Percentiles rank a stretch among this genome's conserved stretches.
phyloP scores from a whole-genome alignment of 805 yeast species.

The Lipomyces spencermartinsiae region DNA sequence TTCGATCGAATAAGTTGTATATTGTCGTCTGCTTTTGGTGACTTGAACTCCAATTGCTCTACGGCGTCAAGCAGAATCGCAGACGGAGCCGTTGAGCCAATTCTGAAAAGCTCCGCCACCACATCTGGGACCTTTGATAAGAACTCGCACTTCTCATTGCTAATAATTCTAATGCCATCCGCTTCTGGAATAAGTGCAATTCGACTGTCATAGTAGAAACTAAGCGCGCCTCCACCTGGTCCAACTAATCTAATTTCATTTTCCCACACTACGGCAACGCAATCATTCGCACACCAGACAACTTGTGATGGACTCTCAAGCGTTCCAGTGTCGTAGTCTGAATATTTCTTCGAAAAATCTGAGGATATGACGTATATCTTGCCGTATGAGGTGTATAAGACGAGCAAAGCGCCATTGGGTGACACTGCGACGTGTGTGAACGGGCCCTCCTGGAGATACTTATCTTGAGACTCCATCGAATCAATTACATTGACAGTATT shows the following conservation, averaged over 20 bases:
- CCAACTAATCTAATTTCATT: conserved; percentile 76
- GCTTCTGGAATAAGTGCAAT: conserved; percentile 59
- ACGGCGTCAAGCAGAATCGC: conserved; percentile 83
- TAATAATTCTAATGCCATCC: conserved; percentile 78
- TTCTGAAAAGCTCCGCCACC: conserved; percentile 68
- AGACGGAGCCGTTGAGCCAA: conserved; percentile 84
- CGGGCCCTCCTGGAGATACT: conserved; percentile 57
- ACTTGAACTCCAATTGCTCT: conserved; percentile 65
- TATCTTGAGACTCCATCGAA: conserved; percentile 47
- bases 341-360: conserved; percentile 53
- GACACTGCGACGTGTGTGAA: conserved; percentile 54
- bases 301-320: conserved; percentile 53
- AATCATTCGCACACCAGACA: conserved; percentile 88
- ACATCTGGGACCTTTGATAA: conserved; percentile 65
- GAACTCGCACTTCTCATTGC: conserved; percentile 62
- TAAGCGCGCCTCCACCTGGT: conserved; percentile 56
- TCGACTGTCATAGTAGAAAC: conserved; percentile 46
- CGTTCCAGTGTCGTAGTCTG: conserved; percentile 53
- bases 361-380: conserved; percentile 59
- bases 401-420: conserved; percentile 63
- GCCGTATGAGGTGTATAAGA: conserved; percentile 54
- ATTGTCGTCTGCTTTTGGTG: conserved; percentile 84
- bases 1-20: conserved; percentile 61
- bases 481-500: conserved; percentile 40
- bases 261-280: conserved; percentile 63